Evolutionary conservation across 495 filamentous ascomycete genomes (phyloP), one percentile per base, ranked within the genome.

Genomic region (Xylaria curta): DNA sequence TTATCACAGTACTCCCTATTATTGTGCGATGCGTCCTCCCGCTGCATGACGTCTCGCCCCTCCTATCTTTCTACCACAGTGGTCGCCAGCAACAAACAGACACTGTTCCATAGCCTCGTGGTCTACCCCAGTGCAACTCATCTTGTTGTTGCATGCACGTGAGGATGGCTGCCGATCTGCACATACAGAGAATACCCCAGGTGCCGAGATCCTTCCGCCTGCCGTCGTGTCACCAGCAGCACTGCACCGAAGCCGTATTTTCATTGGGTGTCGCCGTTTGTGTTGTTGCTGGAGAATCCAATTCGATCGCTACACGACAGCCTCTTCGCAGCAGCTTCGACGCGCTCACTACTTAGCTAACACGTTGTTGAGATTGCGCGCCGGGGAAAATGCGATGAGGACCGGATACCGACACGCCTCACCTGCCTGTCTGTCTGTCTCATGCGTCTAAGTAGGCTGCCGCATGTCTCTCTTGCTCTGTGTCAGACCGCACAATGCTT

Each of bases 161-260:
- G 59, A 49, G 67, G 67, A 70, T 70, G 59, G 59, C 68, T 70
- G 68, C 68, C 68, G 68, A 70, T 70, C 68, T 44, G 68, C 62
- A 64, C 68, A 36, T 70, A 70, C 65, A 53, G 31, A 36, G 40
- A 15, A 36, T 42, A 15, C 38, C 61, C 64, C 44, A 74, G 69
- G 47, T 75, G 67, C 72, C 68, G 73, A 78, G 73, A 74, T 71
- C 69, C 61, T 66, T 78, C 76, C 72, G 74, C 71, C 73, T 58
- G 64, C 67, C 75, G 74, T 79, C 77, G 76, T 79, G 76, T 72
- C 72, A 79, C 76, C 73, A 76, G 54, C 67, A 72, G 70, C 69
- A 64, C 69, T n/a, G 38, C 38, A 42, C 61, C 49, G 62, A n/a
- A 42, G 4, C 73, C 42, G 66, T 73, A 71, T 70, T 76, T 47